phyloP scores from a whole-genome alignment of 768 basidiomycete species.

The Rhizopogon vulgaris region DNA sequence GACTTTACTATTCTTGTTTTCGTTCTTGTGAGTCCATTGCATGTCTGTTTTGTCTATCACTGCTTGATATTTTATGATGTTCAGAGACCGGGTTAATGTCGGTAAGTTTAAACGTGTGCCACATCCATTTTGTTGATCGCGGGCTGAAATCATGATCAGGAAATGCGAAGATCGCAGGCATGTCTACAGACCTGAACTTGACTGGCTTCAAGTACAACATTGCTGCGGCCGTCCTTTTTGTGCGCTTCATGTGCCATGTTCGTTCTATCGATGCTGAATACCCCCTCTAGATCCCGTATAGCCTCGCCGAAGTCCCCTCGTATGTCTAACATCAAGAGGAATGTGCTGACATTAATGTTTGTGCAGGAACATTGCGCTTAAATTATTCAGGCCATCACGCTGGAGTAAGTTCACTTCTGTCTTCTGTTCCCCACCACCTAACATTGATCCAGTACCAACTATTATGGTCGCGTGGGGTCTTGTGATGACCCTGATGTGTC shows the following conservation, averaged over 20 bases:
- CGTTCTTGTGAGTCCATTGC: slow-evolving; percentile 34
- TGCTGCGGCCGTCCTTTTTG: slow-evolving; percentile 35
- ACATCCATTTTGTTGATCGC: neutral
- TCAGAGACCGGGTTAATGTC: slow-evolving; percentile 39
- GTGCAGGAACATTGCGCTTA: slow-evolving; percentile 31
- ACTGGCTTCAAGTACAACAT: slow-evolving; percentile 30
- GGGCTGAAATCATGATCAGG: slow-evolving; percentile 14
- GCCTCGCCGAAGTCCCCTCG: slow-evolving; percentile 33
- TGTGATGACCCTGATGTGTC: slow-evolving; percentile 33
- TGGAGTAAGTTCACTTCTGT: slow-evolving; percentile 23
- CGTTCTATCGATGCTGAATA: neutral
- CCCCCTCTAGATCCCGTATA: slow-evolving; percentile 27
- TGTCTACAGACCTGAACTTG: slow-evolving; percentile 32
- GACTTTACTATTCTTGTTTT: slow-evolving; percentile 38
- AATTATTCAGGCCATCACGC: slow-evolving; percentile 27
- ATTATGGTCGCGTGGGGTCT: slow-evolving; percentile 37
- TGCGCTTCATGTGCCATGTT: slow-evolving; percentile 3
- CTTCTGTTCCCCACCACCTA: slow-evolving; percentile 3
- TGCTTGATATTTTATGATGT: neutral
- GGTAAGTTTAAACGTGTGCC: slow-evolving; percentile 21
- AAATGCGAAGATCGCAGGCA: slow-evolving; percentile 39
- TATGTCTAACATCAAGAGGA: slow-evolving; percentile 11
- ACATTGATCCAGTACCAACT: slow-evolving; percentile 26
- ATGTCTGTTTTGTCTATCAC: neutral
- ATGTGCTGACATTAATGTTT: neutral